Conservation (phyloP, 2,329 filamentous ascomycete genomes). For the Cercospora zeina region DNA sequence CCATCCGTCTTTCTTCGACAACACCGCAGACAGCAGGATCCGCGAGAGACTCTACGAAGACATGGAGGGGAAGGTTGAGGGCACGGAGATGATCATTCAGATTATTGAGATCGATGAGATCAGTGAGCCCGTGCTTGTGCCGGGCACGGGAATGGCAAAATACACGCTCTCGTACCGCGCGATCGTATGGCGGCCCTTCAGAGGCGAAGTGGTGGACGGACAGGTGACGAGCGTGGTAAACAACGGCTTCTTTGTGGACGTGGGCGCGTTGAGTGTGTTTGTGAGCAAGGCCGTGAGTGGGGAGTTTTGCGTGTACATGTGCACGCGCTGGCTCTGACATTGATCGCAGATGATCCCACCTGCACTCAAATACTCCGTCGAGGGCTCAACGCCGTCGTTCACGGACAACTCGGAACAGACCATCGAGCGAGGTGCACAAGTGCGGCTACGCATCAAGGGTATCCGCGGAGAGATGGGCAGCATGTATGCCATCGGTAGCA, state of each 20-base stretch:
- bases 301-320: neutral
- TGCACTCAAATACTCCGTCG: conserved; percentile 91
- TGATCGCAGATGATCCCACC: conserved; percentile 75
- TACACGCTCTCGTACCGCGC: conserved; percentile 94
- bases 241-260: conserved; percentile 86
- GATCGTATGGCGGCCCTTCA: conserved; percentile 96
- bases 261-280: conserved; percentile 75
- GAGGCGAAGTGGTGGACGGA: conserved; percentile 96
- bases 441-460: conserved; percentile 92
- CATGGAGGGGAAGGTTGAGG: conserved; percentile 92
- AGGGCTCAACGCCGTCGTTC: conserved; percentile 94
- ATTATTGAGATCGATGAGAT: conserved; percentile 97
- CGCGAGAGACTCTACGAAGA: conserved; percentile 86
- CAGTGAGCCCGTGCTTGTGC: conserved; percentile 80
- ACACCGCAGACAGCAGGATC: conserved; percentile 88
- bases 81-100: conserved; percentile 95
- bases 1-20: conserved; percentile 95
- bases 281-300: conserved; percentile 75
- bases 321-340: conserved; percentile 9
- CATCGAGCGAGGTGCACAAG: conserved; percentile 89
- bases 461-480: conserved; percentile 88
- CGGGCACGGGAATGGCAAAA: conserved; percentile 86
- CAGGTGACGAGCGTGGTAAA: conserved; percentile 88
- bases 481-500: conserved; percentile 96
- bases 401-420: conserved; percentile 92